Evolutionary conservation across 2,329 filamentous ascomycete species (phyloP).

Genomic region (Escovopsis sp.): DNA sequence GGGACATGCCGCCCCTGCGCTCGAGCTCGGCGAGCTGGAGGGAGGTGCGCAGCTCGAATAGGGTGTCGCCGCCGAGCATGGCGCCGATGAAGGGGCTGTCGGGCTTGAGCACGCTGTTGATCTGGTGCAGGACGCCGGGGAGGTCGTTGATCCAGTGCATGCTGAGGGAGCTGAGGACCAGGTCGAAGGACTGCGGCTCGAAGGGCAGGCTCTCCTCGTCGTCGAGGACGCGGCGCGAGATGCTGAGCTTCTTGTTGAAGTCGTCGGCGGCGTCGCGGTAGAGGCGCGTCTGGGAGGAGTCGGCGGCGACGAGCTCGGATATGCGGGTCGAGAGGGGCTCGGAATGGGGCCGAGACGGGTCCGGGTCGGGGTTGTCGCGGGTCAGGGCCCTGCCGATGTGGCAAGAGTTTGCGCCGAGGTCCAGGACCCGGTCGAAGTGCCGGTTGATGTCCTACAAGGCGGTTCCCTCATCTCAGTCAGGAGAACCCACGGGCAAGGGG

Average conservation of each 20-base stretch:
- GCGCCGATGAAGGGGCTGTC: slow-evolving; percentile 86
- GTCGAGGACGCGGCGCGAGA: slow-evolving; percentile 61
- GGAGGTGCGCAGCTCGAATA: slow-evolving; percentile 86
- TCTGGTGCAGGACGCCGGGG: slow-evolving; percentile 66
- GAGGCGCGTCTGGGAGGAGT: slow-evolving; percentile 64
- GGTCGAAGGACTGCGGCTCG: slow-evolving; percentile 64
- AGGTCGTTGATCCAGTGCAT: slow-evolving; percentile 98
- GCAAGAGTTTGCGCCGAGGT: slow-evolving; percentile 90
- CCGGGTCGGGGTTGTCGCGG: slow-evolving; percentile 50
- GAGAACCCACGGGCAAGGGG: background rate
- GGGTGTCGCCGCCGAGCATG: slow-evolving; percentile 90
- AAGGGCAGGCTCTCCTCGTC: slow-evolving; percentile 66
- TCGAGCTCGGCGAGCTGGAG: slow-evolving; percentile 88
- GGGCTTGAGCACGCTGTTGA: slow-evolving; percentile 77
- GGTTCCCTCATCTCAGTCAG: background rate
- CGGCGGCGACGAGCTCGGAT: slow-evolving; percentile 60
- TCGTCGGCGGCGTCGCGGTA: slow-evolving; percentile 62
- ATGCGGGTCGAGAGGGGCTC: slow-evolving; percentile 59
- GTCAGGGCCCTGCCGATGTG: slow-evolving; percentile 78
- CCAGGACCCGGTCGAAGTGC: slow-evolving; percentile 67
- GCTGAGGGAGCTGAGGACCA: slow-evolving; percentile 76
- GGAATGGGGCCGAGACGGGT: slow-evolving; percentile 37
- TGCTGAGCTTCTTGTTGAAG: slow-evolving; percentile 59
- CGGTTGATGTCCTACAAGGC: slow-evolving; percentile 71
- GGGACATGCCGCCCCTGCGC: slow-evolving; percentile 76